Evolutionary conservation across 257 asterid genomes (phyloP).

Genomic region (Nicotiana paniculata): DNA sequence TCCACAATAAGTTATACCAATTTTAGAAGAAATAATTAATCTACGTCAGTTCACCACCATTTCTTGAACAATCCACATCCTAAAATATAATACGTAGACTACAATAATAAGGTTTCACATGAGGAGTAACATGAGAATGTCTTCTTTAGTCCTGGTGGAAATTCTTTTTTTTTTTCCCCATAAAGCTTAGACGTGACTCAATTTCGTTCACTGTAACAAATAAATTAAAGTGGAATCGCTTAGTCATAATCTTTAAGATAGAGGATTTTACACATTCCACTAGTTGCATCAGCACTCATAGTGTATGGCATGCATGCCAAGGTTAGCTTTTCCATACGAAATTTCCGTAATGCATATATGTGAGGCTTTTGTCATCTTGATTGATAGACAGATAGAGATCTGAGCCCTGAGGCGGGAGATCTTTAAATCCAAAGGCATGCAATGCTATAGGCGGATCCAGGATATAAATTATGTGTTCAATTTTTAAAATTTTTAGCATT

Average conservation of each 20-base stretch:
- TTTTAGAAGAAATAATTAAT: background rate
- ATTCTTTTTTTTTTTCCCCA: background rate
- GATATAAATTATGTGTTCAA: too few relatives aligned
- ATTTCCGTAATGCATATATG: background rate
- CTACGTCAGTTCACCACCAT: background rate
- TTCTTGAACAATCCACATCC: background rate
- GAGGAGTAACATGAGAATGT: background rate
- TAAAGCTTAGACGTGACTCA: conserved; percentile 7
- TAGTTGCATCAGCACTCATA: background rate
- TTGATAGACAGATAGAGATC: background rate
- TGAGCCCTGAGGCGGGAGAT: too few relatives aligned
- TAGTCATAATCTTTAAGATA: background rate
- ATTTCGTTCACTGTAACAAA: background rate
- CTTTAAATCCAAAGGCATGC: background rate
- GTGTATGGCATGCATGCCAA: background rate
- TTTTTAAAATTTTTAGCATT: too few relatives aligned
- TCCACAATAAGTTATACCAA: background rate
- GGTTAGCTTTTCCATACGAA: background rate
- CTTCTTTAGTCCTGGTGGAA: background rate
- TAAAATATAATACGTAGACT: background rate
- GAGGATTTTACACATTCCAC: background rate
- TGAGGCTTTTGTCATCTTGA: background rate
- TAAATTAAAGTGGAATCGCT: background rate
- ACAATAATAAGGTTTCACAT: background rate
- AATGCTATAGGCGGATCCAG: background rate